Percentiles rank a stretch among this genome's conserved stretches.
These are phyloP conservation scores for Aschersonia sp. DNA, from an alignment of 2,329 filamentous ascomycete species.

Conservation along the genomic window DNA sequence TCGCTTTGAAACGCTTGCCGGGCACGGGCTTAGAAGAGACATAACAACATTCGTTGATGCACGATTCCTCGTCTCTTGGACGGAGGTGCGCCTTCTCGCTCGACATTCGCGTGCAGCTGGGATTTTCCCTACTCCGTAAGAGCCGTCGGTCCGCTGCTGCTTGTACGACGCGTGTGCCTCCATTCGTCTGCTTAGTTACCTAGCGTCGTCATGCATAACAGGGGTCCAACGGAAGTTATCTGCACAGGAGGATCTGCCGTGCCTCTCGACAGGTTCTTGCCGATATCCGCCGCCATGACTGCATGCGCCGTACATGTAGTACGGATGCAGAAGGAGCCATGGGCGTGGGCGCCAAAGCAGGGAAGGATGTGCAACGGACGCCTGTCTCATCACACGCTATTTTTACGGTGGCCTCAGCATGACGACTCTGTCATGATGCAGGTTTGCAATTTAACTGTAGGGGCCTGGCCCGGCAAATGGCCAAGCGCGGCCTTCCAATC, in stretches of 20 bases:
- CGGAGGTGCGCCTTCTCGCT: too few relatives aligned
- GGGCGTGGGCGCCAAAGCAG: not conserved
- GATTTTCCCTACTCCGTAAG: too few relatives aligned
- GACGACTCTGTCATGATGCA: not conserved
- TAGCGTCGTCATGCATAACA: too few relatives aligned
- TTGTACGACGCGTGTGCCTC: too few relatives aligned
- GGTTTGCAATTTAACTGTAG: not conserved
- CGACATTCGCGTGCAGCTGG: too few relatives aligned
- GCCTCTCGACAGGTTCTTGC: not conserved
- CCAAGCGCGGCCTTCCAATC: too few relatives aligned
- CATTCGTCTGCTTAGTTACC: too few relatives aligned
- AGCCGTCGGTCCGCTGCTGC: too few relatives aligned
- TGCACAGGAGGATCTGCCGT: not conserved
- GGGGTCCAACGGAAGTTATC: too few relatives aligned
- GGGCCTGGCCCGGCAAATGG: too few relatives aligned
- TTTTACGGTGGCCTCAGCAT: not conserved
- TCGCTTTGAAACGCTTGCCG: not conserved
- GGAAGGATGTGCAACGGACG: not conserved
- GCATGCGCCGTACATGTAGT: not conserved
- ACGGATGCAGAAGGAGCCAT: too few relatives aligned
- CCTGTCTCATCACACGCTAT: not conserved
- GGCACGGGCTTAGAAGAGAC: not conserved
- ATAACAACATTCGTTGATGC: not conserved
- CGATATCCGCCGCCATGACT: not conserved
- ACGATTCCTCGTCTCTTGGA: too few relatives aligned